Base-by-base conservation (phyloP, 176 grass and related monocot genomes). In the Lolium perenne region DNA sequence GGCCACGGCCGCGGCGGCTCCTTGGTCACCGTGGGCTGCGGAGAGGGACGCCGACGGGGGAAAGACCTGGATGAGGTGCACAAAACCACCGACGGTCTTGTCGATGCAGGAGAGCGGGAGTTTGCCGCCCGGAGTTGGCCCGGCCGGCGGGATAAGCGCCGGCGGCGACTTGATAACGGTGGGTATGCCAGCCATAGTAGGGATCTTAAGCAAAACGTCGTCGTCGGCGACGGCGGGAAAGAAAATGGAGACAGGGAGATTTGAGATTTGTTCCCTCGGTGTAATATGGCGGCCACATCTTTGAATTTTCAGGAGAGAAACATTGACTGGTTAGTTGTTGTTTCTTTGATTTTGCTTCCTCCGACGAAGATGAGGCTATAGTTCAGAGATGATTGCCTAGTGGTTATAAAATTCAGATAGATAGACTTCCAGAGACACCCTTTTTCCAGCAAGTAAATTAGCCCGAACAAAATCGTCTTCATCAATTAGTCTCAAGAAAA, bases 31-130 rank as follows among this genome's bases (percentile, higher is more conserved):
- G 41, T 29, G 23, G 18, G 18, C 25, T 4, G 20, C 58, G 61
- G 61, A 29, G 26, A 13, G 10, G 55, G 63, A 38, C 6, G 79
- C 29, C 29, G 32, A 66, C 15, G 40, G 61, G 22, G 71, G 79
- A 47, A 89, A 95, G 49, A 92, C 88, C 78, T 76, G 84, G 71
- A 95, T 74, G 69, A 85, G 84, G 17, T 95, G 16, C 14, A 66
- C 63, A 6, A 66, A 66, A 26, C 63, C 25, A 35, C 32, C 63
- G 63, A 38, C 63, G 12, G 25, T 66, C 63, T 38, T 66, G 63
- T 66, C 63, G 25, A 66, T 66, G 63, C 26, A 38, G 14, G 63
- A 66, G 26, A 66, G 29, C 26, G 63, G 26, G 29, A 66, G 63
- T 25, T 25, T 66, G 63, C 63, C 63, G 13, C 63, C 6, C 26